Percentiles rank a stretch among this genome's conserved stretches.
Conservation (phyloP, 441 rosid species). For the Adansonia rubrostipa region DNA sequence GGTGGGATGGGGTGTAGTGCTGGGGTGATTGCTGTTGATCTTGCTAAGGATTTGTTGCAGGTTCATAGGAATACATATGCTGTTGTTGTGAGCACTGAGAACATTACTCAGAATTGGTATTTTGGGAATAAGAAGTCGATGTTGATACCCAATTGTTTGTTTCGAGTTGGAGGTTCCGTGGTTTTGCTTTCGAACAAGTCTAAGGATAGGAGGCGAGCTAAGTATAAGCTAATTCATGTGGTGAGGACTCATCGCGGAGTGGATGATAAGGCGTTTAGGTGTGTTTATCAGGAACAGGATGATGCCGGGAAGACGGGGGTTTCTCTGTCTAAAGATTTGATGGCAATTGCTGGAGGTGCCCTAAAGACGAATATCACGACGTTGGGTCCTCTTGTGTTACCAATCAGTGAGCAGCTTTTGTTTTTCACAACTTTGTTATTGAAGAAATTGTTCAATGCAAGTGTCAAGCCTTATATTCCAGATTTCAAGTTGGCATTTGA, state of each 20-base stretch:
- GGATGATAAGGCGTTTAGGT: constrained; percentile 67
- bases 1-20: constrained; percentile 87
- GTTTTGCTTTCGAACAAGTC: constrained; percentile 66
- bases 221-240: constrained; percentile 67
- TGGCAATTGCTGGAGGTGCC: constrained; percentile 79
- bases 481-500: constrained; percentile 78
- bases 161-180: constrained; percentile 67
- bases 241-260: constrained; percentile 78
- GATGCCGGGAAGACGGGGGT: constrained; percentile 64
- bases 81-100: constrained; percentile 76
- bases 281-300: constrained; percentile 76
- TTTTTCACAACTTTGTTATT: constrained; percentile 67
- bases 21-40: constrained; percentile 70
- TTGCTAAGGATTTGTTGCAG: constrained; percentile 67
- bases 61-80: constrained; percentile 67
- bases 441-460: constrained; percentile 57
- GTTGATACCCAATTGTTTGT: constrained; percentile 80
- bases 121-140: constrained; percentile 78
- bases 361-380: constrained; percentile 74
- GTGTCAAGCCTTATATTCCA: constrained; percentile 65
- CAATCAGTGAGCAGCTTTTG: constrained; percentile 73
- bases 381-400: constrained; percentile 68
- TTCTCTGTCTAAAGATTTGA: constrained; percentile 66
- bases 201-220: constrained; percentile 51
- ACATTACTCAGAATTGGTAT: constrained; percentile 82